Percentiles rank a stretch among this genome's conserved stretches.
Evolutionary conservation across 2,329 filamentous ascomycete genomes (phyloP).

Genomic region (Beauveria varroae): DNA sequence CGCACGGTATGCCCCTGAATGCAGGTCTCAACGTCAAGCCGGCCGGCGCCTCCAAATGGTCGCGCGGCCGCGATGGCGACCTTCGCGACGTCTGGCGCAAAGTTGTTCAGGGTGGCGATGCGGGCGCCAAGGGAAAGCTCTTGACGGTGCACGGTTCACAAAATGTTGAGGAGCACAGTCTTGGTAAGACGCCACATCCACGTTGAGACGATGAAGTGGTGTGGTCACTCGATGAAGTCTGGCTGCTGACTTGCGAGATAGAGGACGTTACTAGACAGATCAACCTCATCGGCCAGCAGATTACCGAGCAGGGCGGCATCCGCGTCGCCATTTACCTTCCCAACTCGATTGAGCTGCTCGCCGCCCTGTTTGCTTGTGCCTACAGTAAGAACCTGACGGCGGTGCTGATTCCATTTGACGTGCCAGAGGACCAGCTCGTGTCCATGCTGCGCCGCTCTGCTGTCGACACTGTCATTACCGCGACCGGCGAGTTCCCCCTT

Average conservation of each 20-base stretch:
- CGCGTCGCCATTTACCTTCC: slow-evolving; percentile 85
- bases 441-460: slow-evolving; percentile 65
- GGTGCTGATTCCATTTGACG: slow-evolving; percentile 78
- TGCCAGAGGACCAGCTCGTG: slow-evolving; percentile 60
- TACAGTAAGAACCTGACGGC: slow-evolving; percentile 76
- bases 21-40: slow-evolving; percentile 77
- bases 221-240: neutral
- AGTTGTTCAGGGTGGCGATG: slow-evolving; percentile 56
- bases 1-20: slow-evolving; percentile 76
- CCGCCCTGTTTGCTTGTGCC: slow-evolving; percentile 75
- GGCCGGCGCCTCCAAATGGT: slow-evolving; percentile 72
- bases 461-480: slow-evolving; percentile 75
- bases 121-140: slow-evolving; percentile 63
- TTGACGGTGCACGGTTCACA: slow-evolving; percentile 73
- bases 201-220: neutral
- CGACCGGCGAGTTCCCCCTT: slow-evolving; percentile 80
- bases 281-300: slow-evolving; percentile 73
- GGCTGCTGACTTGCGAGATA: slow-evolving; percentile 19
- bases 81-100: slow-evolving; percentile 84
- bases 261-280: slow-evolving; percentile 78
- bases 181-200: slow-evolving; percentile 35
- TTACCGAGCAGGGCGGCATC: slow-evolving; percentile 62
- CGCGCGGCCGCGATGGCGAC: slow-evolving; percentile 76
- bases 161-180: slow-evolving; percentile 63
- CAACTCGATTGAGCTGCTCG: slow-evolving; percentile 84